Conservation (phyloP, 2,329 filamentous ascomycete species). For the Simplicillium aogashimaense region DNA sequence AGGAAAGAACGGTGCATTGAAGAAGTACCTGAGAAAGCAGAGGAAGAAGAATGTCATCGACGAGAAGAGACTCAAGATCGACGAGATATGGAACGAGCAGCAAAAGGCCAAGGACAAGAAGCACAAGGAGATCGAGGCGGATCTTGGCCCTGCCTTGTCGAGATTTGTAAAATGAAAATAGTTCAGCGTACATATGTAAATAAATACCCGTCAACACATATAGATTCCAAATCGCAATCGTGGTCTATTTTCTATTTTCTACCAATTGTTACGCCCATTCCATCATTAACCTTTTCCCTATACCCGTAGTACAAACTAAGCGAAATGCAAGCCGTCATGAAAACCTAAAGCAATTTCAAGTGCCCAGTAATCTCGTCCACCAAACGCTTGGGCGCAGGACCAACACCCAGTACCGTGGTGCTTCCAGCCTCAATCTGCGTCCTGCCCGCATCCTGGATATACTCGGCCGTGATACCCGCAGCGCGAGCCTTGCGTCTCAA, state of each 20-base stretch:
- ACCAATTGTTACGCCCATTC: not conserved
- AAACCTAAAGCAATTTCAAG: slow-evolving; percentile 65
- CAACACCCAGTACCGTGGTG: slow-evolving; percentile 80
- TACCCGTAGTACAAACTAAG: too few relatives aligned
- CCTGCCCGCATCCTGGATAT: slow-evolving; percentile 90
- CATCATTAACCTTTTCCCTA: too few relatives aligned
- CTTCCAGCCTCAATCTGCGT: slow-evolving; percentile 95
- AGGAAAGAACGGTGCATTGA: slow-evolving; percentile 81
- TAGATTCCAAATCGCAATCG: too few relatives aligned
- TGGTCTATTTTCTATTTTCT: not conserved
- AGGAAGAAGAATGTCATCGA: slow-evolving; percentile 90
- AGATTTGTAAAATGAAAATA: slow-evolving; percentile 71
- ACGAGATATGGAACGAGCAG: slow-evolving; percentile 69
- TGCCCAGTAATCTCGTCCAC: slow-evolving; percentile 80
- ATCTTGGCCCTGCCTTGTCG: slow-evolving; percentile 76
- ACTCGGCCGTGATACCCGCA: slow-evolving; percentile 76
- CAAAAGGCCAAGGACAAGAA: slow-evolving; percentile 56
- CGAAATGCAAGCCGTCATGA: too few relatives aligned
- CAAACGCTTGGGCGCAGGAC: slow-evolving; percentile 72
- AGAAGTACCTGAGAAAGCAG: slow-evolving; percentile 87
- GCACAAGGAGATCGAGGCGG: slow-evolving; percentile 53
- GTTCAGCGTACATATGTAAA: slow-evolving; percentile 6
- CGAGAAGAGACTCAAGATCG: slow-evolving; percentile 79
- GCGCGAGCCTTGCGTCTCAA: slow-evolving; percentile 71
- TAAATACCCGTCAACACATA: too few relatives aligned